Evolutionary conservation across 108 stramenopile species (phyloP), one percentile per base, ranked within the genome.

Genomic region (Nannochloropsis salina): DNA sequence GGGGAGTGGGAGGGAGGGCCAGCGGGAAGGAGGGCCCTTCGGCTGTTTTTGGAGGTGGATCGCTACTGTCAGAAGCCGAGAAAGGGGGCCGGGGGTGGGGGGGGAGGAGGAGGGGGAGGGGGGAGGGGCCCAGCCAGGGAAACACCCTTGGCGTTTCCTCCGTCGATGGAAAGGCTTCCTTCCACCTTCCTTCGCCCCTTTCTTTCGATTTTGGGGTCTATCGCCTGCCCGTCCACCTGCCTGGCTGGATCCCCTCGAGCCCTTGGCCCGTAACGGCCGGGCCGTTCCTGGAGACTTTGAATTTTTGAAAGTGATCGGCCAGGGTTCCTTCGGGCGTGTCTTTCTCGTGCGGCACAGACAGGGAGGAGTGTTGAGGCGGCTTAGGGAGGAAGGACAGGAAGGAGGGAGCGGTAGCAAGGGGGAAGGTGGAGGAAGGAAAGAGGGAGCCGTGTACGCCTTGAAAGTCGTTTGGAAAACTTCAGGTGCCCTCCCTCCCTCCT

Each of bases 391-490:
- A 12, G 80, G 80, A 18, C 42, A 85, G 2, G 20, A 43, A 5
- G 85, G 31, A 1, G 84, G 80, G 31, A 31, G 0, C 31, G 31
- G 31, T 0, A 31, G 31, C 31, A 1, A 31, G 31, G 31, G 31
- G 31, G 31, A 31, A 31, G 31, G 31, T 0, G 1, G 31, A 31
- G 31, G 31, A 31, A 31, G 31, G 31, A 31, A 31, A 31, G 31
- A 31, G 31, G 31, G 31, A 31, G 31, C 31, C 31, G 31, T 88
- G 3, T 90, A 85, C 82, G 90, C 90, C 15, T 88, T 90, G 90
- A 90, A 90, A 51, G 90, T 90, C 9, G 85, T 88, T 51, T 81
- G 85, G 85, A 90, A 90, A 44, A 45, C 80, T 41, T 85, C 86
- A 41, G 80, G 88, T 41, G 83, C 81, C 8, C 88, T 88, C 40